A percentile compares a stretch with the other conserved stretches of the same genome.
These are phyloP conservation scores for Panicum miliaceum DNA, from an alignment of 176 grass and related monocot genomes.

Conservation along the genomic window DNA sequence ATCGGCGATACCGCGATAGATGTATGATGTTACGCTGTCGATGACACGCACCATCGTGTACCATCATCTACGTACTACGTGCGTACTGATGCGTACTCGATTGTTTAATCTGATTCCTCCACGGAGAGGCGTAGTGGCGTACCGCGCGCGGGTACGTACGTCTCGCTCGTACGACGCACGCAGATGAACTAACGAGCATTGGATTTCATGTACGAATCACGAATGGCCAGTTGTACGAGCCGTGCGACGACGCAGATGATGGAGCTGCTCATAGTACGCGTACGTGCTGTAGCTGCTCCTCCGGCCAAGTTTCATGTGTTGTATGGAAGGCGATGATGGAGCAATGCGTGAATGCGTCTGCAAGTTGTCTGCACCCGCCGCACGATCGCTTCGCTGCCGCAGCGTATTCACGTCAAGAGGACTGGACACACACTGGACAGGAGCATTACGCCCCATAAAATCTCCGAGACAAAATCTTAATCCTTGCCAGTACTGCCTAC, in stretches of 20 bases:
- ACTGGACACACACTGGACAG: slow-evolving; percentile 35
- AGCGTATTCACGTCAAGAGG: slow-evolving; percentile 40
- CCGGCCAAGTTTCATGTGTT: background rate
- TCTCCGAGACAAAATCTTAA: slow-evolving; percentile 56
- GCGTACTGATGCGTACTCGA: no score
- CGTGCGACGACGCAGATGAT: background rate
- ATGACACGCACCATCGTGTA: background rate
- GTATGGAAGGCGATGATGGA: background rate
- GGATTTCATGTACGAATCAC: background rate
- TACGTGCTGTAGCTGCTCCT: background rate
- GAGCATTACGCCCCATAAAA: slow-evolving; percentile 46
- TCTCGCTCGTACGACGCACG: background rate
- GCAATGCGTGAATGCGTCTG: background rate
- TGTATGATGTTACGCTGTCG: background rate
- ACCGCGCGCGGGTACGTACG: no score
- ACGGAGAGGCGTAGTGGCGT: background rate
- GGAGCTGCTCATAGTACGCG: no score
- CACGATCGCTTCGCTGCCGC: slow-evolving; percentile 5
- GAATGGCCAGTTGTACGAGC: background rate
- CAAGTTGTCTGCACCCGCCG: background rate
- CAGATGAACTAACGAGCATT: background rate
- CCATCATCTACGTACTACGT: background rate
- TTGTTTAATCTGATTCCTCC: background rate
- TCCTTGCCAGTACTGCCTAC: slow-evolving; percentile 37
- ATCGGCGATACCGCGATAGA: background rate